These are phyloP conservation scores for Hysterium pulicare DNA, from an alignment of 2,329 filamentous ascomycete species.

Conservation along the genomic window DNA sequence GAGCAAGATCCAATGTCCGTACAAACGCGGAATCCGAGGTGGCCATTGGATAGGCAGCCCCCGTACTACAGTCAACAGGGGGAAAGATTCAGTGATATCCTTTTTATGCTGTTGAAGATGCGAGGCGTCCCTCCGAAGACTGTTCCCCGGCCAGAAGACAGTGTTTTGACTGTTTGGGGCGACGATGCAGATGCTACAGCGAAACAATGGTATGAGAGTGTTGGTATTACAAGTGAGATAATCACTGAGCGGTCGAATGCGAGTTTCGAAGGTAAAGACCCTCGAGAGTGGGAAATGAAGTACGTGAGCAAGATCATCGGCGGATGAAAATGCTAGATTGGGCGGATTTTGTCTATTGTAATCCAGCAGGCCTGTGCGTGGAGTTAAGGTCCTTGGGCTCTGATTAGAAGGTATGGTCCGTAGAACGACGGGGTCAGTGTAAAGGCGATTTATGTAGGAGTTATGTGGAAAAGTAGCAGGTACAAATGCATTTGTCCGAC, in stretches of 20 bases:
- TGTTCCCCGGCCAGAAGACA: conserved; percentile 25
- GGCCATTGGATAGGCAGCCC: conserved; percentile 55
- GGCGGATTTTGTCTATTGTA: too few species aligned
- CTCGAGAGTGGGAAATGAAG: conserved; percentile 37
- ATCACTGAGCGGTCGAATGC: conserved; percentile 29
- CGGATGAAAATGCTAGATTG: not conserved
- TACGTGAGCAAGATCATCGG: conserved; percentile 35
- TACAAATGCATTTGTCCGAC: too few species aligned
- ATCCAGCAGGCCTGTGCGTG: too few species aligned
- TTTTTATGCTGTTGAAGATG: conserved; percentile 58
- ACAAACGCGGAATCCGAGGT: conserved; percentile 27
- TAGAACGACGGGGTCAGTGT: too few species aligned
- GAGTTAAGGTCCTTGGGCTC: too few species aligned
- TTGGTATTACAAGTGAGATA: conserved; percentile 23
- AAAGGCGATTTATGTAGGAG: too few species aligned
- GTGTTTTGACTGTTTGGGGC: conserved; percentile 32
- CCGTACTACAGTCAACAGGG: conserved; percentile 54
- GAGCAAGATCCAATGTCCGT: not conserved
- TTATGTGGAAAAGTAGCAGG: too few species aligned
- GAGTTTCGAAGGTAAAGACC: conserved; percentile 26
- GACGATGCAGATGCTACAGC: conserved; percentile 30
- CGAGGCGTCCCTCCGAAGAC: conserved; percentile 47
- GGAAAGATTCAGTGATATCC: conserved; percentile 55
- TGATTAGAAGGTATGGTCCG: too few species aligned
- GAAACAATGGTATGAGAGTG: conserved; percentile 35